A percentile compares a stretch with the other conserved stretches of the same genome.
Conservation (phyloP, 2,329 filamentous ascomycete species). For the Colletotrichum cuscutae region DNA sequence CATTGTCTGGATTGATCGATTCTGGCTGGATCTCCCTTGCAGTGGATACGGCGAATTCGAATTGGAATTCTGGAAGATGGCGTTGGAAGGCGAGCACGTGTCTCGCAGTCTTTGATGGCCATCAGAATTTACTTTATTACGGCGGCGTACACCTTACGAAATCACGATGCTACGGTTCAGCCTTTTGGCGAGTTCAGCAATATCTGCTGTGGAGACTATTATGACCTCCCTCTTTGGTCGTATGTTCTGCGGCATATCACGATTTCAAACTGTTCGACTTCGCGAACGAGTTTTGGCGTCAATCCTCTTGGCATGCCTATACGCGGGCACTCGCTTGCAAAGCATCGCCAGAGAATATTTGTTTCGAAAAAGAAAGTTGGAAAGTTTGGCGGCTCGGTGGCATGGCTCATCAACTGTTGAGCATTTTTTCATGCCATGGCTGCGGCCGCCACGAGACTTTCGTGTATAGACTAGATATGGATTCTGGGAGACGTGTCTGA, state of each 20-base stretch:
- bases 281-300: not conserved
- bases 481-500: slow-evolving; percentile 12
- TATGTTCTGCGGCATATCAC: slow-evolving; percentile 3
- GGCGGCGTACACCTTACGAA: slow-evolving; percentile 28
- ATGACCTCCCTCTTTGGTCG: slow-evolving; percentile 23
- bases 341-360: slow-evolving; percentile 20
- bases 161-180: slow-evolving; percentile 34
- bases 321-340: slow-evolving; percentile 9
- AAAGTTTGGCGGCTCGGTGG: slow-evolving; percentile 10
- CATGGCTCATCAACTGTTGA: slow-evolving; percentile 5
- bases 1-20: slow-evolving; percentile 38
- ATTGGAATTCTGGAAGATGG: slow-evolving; percentile 23
- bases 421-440: slow-evolving; percentile 20
- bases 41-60: slow-evolving; percentile 31
- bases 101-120: slow-evolving; percentile 8
- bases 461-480: slow-evolving; percentile 35
- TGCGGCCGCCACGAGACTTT: slow-evolving; percentile 18
- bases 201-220: slow-evolving; percentile 19
- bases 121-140: slow-evolving; percentile 5
- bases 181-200: slow-evolving; percentile 15
- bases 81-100: slow-evolving; percentile 23
- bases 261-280: slow-evolving; percentile 4
- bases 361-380: slow-evolving; percentile 14
- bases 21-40: slow-evolving; percentile 37
- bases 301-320: slow-evolving; percentile 15